phyloP scores from a whole-genome alignment of 1,139 yeast genomes.

The Magnusiomyces sp. region DNA sequence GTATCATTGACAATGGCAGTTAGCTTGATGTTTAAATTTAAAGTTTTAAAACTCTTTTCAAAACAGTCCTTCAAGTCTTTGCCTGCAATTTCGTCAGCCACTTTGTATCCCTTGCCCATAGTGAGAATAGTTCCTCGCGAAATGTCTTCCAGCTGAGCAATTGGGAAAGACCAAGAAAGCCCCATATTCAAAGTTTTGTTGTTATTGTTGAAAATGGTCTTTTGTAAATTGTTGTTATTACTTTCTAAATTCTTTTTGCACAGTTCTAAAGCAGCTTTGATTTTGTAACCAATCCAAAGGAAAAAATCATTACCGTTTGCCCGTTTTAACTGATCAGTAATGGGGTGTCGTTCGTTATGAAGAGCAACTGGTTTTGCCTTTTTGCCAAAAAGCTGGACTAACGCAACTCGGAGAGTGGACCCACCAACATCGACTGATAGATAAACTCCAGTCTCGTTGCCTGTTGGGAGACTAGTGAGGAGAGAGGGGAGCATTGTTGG shows the following conservation, averaged over 20 bases:
- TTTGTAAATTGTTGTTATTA: constrained; percentile 54
- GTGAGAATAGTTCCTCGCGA: constrained; percentile 63
- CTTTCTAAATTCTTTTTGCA: no score
- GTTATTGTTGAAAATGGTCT: constrained; percentile 47
- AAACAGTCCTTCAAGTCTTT: constrained; percentile 61
- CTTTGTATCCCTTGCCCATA: constrained; percentile 88
- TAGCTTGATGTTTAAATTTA: constrained; percentile 49
- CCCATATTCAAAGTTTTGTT: constrained; percentile 43
- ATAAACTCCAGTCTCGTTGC: constrained; percentile 63
- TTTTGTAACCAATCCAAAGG: constrained; percentile 40
- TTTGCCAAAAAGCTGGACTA: constrained; percentile 60
- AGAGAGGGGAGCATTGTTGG: constrained; percentile 64
- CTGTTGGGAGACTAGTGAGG: constrained; percentile 64
- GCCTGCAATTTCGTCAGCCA: constrained; percentile 59
- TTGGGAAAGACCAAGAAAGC: constrained; percentile 30
- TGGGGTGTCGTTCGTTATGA: constrained; percentile 37
- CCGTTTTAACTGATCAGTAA: constrained; percentile 23
- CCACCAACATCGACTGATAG: constrained; percentile 84
- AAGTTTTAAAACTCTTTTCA: constrained; percentile 42
- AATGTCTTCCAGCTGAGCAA: constrained; percentile 41
- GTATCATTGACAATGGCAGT: constrained; percentile 87
- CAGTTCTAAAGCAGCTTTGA: constrained; percentile 19
- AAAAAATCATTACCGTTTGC: constrained; percentile 49
- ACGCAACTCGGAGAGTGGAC: constrained; percentile 59
- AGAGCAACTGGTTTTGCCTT: constrained; percentile 37